phyloP scores from a whole-genome alignment of 2,329 filamentous ascomycete genomes.

The Aspergillus jensenii region DNA sequence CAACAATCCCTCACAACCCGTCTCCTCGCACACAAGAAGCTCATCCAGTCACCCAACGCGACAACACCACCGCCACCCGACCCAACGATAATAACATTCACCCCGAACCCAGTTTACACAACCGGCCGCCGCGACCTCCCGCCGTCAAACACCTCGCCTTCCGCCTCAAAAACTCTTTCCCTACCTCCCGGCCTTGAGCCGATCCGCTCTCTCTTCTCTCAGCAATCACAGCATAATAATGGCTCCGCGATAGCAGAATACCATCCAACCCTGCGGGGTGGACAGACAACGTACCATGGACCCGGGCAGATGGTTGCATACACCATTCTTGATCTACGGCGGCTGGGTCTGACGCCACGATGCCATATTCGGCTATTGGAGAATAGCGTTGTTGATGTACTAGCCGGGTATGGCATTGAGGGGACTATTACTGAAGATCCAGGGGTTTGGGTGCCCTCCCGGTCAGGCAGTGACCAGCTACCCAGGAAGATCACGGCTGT shows the following conservation, averaged over 20 bases:
- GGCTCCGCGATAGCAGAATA: conserved; percentile 57
- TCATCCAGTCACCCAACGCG: conserved; percentile 27
- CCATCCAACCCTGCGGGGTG: conserved; percentile 73
- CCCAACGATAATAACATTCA: conserved; percentile 78
- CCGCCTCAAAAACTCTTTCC: conserved; percentile 31
- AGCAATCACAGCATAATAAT: conserved; percentile 14
- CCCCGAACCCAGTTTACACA: conserved; percentile 81
- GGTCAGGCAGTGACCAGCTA: background rate
- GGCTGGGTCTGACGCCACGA: conserved; percentile 66
- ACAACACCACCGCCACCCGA: conserved; percentile 48
- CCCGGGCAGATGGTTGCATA: conserved; percentile 93
- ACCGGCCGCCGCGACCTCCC: conserved; percentile 76
- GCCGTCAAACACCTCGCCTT: conserved; percentile 36
- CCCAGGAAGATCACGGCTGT: conserved; percentile 78
- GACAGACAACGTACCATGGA: conserved; percentile 91
- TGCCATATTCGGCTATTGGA: conserved; percentile 80
- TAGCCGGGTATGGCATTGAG: conserved; percentile 60
- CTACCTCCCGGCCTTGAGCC: conserved; percentile 37
- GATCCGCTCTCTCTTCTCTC: conserved; percentile 34
- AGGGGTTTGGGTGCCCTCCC: conserved; percentile 70
- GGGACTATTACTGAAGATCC: conserved; percentile 71
- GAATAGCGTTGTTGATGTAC: conserved; percentile 67
- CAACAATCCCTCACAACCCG: conserved; percentile 58
- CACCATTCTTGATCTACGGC: conserved; percentile 78
- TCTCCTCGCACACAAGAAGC: conserved; percentile 62